Evolutionary conservation across 768 basidiomycete species (phyloP).

Genomic region (Suillus clintonianus): DNA sequence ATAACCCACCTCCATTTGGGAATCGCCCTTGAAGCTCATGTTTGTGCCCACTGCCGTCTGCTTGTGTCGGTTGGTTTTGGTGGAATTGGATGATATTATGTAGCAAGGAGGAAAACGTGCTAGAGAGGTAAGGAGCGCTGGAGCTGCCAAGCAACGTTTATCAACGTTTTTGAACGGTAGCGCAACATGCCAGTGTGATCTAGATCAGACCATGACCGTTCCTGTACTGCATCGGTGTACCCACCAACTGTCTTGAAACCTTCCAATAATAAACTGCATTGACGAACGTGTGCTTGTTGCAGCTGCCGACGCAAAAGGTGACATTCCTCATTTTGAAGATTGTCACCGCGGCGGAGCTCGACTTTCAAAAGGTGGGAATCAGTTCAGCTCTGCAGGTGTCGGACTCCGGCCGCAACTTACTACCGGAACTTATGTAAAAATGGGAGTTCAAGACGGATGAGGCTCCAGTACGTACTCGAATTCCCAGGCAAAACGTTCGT

Average conservation of each 20-base stretch:
- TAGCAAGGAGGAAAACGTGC: not conserved
- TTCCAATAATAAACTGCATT: not conserved
- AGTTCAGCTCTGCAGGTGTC: not conserved
- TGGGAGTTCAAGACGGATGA: too few species aligned
- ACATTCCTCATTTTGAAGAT: not conserved
- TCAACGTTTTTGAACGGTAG: not conserved
- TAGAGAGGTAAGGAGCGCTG: not conserved
- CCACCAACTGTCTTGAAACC: too few species aligned
- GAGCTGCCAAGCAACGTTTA: not conserved
- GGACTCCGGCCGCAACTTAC: too few species aligned
- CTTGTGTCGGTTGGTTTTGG: not conserved
- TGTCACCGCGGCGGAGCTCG: not conserved
- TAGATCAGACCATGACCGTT: not conserved
- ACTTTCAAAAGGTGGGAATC: not conserved
- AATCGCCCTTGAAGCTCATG: slow-evolving; percentile 24
- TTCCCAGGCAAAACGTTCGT: not conserved
- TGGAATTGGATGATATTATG: not conserved
- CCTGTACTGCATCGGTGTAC: not conserved
- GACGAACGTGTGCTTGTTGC: too few species aligned
- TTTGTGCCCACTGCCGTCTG: not conserved
- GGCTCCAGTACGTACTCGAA: too few species aligned
- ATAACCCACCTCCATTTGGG: slow-evolving; percentile 28
- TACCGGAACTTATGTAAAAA: too few species aligned
- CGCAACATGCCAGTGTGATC: not conserved
- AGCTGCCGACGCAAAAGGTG: not conserved